Evolutionary conservation across 2,329 filamentous ascomycete species (phyloP).

Genomic region (Biscogniauxia mediterranea): DNA sequence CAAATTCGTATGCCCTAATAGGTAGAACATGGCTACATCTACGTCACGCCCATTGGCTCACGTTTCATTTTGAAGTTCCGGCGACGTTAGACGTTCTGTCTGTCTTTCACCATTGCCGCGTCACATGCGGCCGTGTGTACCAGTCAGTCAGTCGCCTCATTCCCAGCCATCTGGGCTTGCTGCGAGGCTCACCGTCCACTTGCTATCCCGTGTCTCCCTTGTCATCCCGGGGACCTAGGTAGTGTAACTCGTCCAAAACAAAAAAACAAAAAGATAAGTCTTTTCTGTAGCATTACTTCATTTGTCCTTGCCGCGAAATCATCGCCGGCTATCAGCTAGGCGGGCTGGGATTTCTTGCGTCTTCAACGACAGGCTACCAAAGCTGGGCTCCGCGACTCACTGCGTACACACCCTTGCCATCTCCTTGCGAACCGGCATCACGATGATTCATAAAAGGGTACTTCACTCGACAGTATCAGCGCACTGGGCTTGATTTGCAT

Average conservation of each 20-base stretch:
- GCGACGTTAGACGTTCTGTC: background rate
- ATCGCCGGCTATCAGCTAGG: background rate
- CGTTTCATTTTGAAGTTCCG: background rate
- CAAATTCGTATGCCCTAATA: background rate
- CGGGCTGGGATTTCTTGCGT: background rate
- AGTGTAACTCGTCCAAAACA: background rate
- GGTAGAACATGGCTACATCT: background rate
- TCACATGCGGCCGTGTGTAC: slow-evolving; percentile 9
- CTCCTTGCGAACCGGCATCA: background rate
- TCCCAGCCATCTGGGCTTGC: slow-evolving; percentile 9
- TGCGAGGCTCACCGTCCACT: slow-evolving; percentile 8
- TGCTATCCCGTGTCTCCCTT: background rate
- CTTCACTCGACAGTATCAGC: slow-evolving; percentile 16
- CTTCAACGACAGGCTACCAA: background rate
- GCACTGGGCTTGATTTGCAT: slow-evolving; percentile 14
- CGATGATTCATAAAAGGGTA: background rate
- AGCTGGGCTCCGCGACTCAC: background rate
- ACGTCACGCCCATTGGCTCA: background rate
- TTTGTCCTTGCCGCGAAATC: background rate
- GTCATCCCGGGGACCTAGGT: background rate
- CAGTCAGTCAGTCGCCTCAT: slow-evolving; percentile 15
- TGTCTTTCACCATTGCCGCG: slow-evolving; percentile 8
- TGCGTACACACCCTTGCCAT: slow-evolving; percentile 8
- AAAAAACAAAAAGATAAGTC: background rate
- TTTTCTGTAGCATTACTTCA: background rate